phyloP scores from a whole-genome alignment of 2,329 filamentous ascomycete genomes.

The Neonectria punicea region DNA sequence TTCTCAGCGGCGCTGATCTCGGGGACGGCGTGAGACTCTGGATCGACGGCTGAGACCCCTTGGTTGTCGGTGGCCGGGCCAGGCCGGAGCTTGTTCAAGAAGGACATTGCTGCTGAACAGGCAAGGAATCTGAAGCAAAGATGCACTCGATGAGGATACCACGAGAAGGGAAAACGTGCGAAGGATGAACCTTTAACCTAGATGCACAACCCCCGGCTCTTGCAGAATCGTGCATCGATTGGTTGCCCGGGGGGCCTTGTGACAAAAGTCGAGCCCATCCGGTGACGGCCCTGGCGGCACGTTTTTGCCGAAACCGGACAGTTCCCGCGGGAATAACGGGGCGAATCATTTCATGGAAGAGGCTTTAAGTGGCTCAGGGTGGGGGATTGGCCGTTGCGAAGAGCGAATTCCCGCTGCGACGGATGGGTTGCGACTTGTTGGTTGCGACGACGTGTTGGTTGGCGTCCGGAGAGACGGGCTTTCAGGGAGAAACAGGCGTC shows the following conservation, averaged over 20 bases:
- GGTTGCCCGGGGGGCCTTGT: background rate
- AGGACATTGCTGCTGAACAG: constrained; percentile 28
- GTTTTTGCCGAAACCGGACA: background rate
- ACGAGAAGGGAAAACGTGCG: background rate
- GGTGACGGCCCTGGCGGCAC: background rate
- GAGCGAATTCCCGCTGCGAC: background rate
- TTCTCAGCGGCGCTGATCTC: background rate
- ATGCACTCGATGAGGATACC: background rate
- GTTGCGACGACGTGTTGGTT: background rate
- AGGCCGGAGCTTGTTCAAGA: constrained; percentile 33
- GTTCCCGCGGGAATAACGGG: background rate
- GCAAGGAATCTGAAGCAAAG: background rate
- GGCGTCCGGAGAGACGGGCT: background rate
- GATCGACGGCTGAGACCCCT: constrained; percentile 12
- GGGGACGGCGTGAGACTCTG: constrained; percentile 20
- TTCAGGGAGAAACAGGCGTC: background rate
- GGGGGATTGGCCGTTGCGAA: background rate
- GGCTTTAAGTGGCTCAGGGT: background rate
- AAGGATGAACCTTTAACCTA: background rate
- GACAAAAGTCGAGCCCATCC: background rate
- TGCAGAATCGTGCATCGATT: background rate
- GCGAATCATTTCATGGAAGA: background rate
- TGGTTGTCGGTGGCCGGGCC: constrained; percentile 2
- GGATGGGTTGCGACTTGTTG: background rate
- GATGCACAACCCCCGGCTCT: background rate